A percentile compares a stretch with the other conserved stretches of the same genome.
These are phyloP conservation scores for Fusarium pseudonygamai DNA, from an alignment of 2,329 filamentous ascomycete species.

Conservation along the genomic window DNA sequence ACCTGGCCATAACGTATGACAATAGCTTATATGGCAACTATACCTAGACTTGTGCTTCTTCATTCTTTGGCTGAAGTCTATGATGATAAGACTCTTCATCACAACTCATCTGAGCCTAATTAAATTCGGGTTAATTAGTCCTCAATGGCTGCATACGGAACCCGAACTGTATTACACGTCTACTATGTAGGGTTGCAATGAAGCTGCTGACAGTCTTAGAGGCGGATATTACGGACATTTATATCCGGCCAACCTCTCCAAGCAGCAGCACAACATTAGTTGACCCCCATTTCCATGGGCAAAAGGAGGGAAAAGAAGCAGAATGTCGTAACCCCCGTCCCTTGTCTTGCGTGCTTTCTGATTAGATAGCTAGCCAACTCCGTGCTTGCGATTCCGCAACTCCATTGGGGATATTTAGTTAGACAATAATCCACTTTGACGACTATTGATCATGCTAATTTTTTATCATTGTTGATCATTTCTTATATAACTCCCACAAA, in stretches of 20 bases:
- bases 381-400: slow-evolving; percentile 7
- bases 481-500: background rate
- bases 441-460: background rate
- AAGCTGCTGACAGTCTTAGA: background rate
- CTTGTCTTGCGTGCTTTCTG: slow-evolving; percentile 23
- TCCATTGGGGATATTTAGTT: slow-evolving; percentile 12
- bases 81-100: background rate
- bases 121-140: background rate
- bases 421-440: slow-evolving; percentile 15
- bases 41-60: background rate
- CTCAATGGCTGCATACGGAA: background rate
- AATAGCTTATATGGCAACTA: background rate
- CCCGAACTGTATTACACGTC: background rate
- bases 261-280: slow-evolving; percentile 8
- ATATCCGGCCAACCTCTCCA: slow-evolving; percentile 16
- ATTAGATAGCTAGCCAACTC: slow-evolving; percentile 8
- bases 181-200: background rate
- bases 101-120: background rate
- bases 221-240: slow-evolving; percentile 14
- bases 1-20: background rate
- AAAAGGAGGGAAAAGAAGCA: background rate
- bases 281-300: slow-evolving; percentile 5
- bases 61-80: background rate
- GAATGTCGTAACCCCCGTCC: background rate
- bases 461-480: background rate